These are phyloP conservation scores for Magnaporthiopsis rhizophila DNA, from an alignment of 2,329 filamentous ascomycete genomes.

Conservation along the genomic window DNA sequence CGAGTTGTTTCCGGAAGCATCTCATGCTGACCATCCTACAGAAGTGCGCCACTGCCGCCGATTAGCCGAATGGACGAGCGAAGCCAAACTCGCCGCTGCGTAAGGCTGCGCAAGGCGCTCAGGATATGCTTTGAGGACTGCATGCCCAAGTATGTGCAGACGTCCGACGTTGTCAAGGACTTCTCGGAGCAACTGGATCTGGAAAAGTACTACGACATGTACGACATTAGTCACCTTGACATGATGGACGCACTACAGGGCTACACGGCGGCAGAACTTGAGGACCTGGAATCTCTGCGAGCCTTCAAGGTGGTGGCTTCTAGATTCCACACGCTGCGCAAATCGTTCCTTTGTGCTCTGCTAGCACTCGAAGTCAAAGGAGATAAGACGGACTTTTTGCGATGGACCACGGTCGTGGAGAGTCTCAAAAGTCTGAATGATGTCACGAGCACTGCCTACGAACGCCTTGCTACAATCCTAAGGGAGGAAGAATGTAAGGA, in stretches of 20 bases:
- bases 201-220: constrained; percentile 88
- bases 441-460: constrained; percentile 53
- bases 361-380: constrained; percentile 79
- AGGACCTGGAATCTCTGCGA: constrained; percentile 71
- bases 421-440: constrained; percentile 60
- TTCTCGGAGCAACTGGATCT: constrained; percentile 75
- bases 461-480: constrained; percentile 60
- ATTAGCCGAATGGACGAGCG: constrained; percentile 84
- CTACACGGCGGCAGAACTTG: constrained; percentile 49
- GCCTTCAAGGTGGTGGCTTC: constrained; percentile 75
- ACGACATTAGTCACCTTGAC: constrained; percentile 68
- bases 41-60: constrained; percentile 84
- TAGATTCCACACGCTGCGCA: constrained; percentile 71
- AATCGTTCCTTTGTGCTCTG: constrained; percentile 81
- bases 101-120: constrained; percentile 69
- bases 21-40: constrained; percentile 26
- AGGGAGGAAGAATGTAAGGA: constrained; percentile 70
- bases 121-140: constrained; percentile 61
- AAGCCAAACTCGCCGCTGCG: constrained; percentile 69
- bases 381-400: constrained; percentile 64
- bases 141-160: constrained; percentile 64
- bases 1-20: background rate
- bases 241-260: constrained; percentile 61
- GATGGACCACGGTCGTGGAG: constrained; percentile 73
- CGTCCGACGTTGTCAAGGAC: constrained; percentile 58